Conservation (phyloP, 2,329 filamentous ascomycete genomes). For the Colletotrichum sp. region DNA sequence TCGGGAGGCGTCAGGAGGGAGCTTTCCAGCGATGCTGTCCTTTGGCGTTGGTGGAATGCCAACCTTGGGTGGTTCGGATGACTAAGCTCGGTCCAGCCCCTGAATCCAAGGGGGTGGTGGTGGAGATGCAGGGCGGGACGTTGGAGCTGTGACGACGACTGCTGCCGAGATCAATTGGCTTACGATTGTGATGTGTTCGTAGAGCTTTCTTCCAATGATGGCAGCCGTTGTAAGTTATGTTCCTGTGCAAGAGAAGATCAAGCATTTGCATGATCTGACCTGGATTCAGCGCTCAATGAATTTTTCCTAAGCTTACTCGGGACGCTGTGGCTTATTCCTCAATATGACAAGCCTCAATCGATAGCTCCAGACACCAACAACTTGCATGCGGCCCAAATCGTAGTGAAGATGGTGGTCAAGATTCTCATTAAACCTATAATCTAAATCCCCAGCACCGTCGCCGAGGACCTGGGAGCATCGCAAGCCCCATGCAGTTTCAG, state of each 20-base stretch:
- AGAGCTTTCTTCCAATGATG: neutral
- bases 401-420: neutral
- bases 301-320: no score
- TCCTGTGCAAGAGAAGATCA: no score
- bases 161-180: rapidly evolving
- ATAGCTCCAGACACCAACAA: neutral
- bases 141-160: neutral
- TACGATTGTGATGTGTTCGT: rapidly evolving
- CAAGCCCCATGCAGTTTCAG: constrained; percentile 5
- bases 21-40: constrained; percentile 12
- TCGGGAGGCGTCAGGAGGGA: neutral
- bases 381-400: rapidly evolving
- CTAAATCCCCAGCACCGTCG: neutral
- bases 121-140: neutral
- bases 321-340: neutral
- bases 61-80: constrained; percentile 1
- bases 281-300: no score
- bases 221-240: no score
- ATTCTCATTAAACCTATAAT: constrained; percentile 15
- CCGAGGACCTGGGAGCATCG: neutral
- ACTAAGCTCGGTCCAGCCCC: constrained; percentile 14
- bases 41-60: constrained; percentile 9
- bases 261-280: rapidly evolving
- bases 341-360: neutral
- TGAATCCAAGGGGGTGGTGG: constrained; percentile 9